Evolutionary conservation across 2,329 filamentous ascomycete genomes (phyloP).

Genomic region (Colletotrichum sp.): DNA sequence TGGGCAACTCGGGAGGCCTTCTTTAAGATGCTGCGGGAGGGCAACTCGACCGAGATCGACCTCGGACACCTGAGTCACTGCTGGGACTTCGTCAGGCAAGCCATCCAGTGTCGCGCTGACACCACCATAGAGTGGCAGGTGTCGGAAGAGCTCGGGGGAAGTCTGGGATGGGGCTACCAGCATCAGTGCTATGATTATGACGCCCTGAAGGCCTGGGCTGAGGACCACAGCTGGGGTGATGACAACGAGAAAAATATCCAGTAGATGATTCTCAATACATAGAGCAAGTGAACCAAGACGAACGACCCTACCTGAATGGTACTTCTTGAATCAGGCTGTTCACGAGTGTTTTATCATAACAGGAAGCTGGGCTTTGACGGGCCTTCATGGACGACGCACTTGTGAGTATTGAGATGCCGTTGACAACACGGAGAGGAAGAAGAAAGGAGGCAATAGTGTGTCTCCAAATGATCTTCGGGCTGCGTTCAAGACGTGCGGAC

Average conservation of each 20-base stretch:
- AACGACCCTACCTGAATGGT: fast-evolving
- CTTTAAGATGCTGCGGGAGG: neutral
- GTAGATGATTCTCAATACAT: neutral
- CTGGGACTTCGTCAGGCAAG: neutral
- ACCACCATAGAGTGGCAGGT: neutral
- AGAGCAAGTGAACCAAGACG: neutral
- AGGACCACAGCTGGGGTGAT: neutral
- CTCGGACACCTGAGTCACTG: neutral
- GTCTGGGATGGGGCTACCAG: neutral
- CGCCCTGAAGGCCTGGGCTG: neutral
- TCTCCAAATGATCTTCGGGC: no score
- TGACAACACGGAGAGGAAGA: no score
- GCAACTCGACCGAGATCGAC: neutral
- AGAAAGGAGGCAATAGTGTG: no score
- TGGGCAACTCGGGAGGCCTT: neutral
- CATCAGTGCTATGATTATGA: neutral
- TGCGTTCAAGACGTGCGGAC: no score
- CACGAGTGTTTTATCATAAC: no score
- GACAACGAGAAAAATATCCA: neutral
- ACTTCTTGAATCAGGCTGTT: neutral
- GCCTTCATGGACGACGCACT: no score
- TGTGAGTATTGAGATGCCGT: no score
- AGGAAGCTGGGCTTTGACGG: no score
- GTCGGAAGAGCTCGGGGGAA: neutral
- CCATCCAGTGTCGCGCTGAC: neutral